phyloP scores from a whole-genome alignment of 2,329 filamentous ascomycete genomes.

The Ploettnerulaceae sp. region DNA sequence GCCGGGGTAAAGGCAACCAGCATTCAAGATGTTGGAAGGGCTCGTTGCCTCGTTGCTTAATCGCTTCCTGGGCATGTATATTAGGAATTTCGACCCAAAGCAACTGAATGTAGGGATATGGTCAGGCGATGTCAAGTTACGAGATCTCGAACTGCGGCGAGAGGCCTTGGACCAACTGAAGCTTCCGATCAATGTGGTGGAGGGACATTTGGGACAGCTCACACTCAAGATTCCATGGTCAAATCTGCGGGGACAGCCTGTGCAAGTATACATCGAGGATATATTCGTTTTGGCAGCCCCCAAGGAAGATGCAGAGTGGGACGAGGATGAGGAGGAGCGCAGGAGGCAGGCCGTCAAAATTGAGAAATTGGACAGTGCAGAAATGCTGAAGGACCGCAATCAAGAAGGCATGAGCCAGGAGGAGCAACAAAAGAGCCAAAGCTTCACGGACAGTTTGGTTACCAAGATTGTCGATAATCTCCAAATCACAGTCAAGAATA shows the following conservation, averaged over 20 bases:
- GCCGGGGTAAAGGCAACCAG: conserved; percentile 67
- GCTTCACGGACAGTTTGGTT: conserved; percentile 89
- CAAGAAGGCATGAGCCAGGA: conserved; percentile 91
- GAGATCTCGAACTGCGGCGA: conserved; percentile 83
- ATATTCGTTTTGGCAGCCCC: conserved; percentile 93
- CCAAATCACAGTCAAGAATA: conserved; percentile 96
- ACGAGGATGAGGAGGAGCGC: conserved; percentile 85
- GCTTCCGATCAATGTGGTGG: conserved; percentile 91
- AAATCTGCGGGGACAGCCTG: conserved; percentile 87
- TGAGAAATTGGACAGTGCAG: conserved; percentile 95
- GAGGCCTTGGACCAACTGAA: conserved; percentile 97
- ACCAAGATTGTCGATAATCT: conserved; percentile 98
- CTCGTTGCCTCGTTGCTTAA: conserved; percentile 96
- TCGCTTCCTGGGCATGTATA: conserved; percentile 99
- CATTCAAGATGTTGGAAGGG: conserved; percentile 84
- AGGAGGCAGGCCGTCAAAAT: conserved; percentile 91
- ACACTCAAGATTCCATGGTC: conserved; percentile 96
- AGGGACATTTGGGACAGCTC: conserved; percentile 88
- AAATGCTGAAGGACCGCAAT: conserved; percentile 86
- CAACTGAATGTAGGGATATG: conserved; percentile 99
- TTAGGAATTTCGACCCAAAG: conserved; percentile 97
- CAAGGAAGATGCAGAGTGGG: conserved; percentile 90
- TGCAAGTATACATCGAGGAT: conserved; percentile 94
- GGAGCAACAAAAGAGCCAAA: conserved; percentile 96
- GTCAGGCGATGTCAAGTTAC: conserved; percentile 95